Percentiles rank a stretch among this genome's conserved stretches.
Conservation (phyloP, 169 alveolate genomes). For the Plasmodium sp. region DNA sequence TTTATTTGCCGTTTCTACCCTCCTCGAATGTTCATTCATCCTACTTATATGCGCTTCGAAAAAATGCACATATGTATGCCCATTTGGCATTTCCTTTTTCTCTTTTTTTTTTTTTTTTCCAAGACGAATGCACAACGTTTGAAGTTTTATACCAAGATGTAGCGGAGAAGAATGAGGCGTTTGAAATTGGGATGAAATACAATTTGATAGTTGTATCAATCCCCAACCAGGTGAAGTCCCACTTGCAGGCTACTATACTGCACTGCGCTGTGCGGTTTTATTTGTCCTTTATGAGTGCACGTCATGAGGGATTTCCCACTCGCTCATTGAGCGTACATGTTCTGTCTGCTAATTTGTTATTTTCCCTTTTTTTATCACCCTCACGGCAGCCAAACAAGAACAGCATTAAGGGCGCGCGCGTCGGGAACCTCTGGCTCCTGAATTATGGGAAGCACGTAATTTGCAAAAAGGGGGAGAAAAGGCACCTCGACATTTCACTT, state of each 20-base stretch:
- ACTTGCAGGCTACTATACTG: not conserved
- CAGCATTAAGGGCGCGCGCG: conserved; percentile 34
- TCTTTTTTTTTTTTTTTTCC: not conserved
- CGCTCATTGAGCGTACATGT: not conserved
- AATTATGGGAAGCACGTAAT: conserved; percentile 50
- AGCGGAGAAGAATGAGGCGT: conserved; percentile 24
- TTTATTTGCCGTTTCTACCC: not conserved
- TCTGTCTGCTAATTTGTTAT: not conserved
- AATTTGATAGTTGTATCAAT: conserved; percentile 67
- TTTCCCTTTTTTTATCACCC: not conserved
- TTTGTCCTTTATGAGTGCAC: not conserved
- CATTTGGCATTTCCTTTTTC: not conserved
- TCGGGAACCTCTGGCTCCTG: conserved; percentile 38
- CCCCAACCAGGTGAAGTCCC: conserved; percentile 29
- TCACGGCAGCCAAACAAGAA: conserved; percentile 9
- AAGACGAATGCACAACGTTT: conserved; percentile 57
- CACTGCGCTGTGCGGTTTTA: not conserved
- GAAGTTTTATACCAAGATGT: conserved; percentile 58
- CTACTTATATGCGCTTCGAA: not conserved
- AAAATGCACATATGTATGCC: not conserved
- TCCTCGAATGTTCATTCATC: not conserved
- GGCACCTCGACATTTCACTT: not conserved
- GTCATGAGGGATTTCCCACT: not conserved
- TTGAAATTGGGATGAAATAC: conserved; percentile 67
- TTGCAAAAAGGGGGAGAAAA: not conserved